Evolutionary conservation across 331 rosid species (phyloP).

Genomic region (Quercus lobata): DNA sequence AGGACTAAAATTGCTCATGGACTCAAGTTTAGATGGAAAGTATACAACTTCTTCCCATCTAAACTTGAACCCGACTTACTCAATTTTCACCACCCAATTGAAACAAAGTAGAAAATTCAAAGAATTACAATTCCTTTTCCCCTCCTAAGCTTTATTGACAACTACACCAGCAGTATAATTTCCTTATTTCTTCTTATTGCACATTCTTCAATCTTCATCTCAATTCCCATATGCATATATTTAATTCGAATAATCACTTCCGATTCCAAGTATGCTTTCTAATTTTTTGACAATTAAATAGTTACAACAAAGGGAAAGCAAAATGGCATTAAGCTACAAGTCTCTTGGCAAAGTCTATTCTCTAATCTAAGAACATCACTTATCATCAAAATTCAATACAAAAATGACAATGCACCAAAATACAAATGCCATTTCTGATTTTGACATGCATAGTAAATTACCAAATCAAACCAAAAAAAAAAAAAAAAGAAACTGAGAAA

Average conservation of each 20-base stretch:
- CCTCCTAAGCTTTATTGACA: neutral
- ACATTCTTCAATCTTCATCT: neutral
- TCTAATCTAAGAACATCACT: neutral
- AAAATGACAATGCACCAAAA: neutral
- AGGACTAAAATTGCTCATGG: no score
- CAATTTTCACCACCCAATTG: neutral
- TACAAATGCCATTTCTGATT: neutral
- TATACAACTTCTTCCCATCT: neutral
- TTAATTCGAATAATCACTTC: neutral
- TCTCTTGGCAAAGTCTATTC: no score
- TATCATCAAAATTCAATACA: neutral
- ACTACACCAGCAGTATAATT: neutral
- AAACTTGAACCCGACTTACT: neutral
- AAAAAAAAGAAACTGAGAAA: neutral
- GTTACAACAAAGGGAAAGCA: no score
- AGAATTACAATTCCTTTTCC: neutral
- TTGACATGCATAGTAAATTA: no score
- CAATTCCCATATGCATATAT: neutral
- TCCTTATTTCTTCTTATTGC: neutral
- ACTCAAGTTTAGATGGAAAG: no score
- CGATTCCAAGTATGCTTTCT: neutral
- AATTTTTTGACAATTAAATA: no score
- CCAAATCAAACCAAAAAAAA: no score
- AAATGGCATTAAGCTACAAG: no score
- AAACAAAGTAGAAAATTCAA: neutral